Evolutionary conservation across 2,329 filamentous ascomycete species (phyloP).

Genomic region (Tolypocladium inflatum): DNA sequence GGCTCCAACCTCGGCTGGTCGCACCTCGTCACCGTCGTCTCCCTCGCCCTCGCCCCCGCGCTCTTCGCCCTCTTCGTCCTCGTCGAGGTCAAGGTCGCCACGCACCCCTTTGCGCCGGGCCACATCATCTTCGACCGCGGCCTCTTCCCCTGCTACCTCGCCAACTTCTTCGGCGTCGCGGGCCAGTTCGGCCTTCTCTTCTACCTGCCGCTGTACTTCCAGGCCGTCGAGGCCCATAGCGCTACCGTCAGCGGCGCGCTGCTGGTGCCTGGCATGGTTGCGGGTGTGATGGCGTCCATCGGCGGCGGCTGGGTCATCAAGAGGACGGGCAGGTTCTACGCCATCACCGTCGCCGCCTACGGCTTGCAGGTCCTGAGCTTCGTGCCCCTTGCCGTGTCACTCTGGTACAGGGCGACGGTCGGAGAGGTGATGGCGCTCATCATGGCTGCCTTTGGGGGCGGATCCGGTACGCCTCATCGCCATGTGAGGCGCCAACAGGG

Average conservation of each 20-base stretch:
- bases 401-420: slow-evolving; percentile 1
- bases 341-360: slow-evolving; percentile 31
- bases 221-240: slow-evolving; percentile 56
- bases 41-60: slow-evolving; percentile 43
- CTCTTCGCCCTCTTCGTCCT: slow-evolving; percentile 59
- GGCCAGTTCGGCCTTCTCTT: slow-evolving; percentile 51
- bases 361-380: slow-evolving; percentile 41
- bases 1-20: slow-evolving; percentile 66
- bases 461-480: slow-evolving; percentile 19
- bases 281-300: slow-evolving; percentile 55
- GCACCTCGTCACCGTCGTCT: slow-evolving; percentile 44
- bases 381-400: slow-evolving; percentile 13
- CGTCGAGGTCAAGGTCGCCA: slow-evolving; percentile 58
- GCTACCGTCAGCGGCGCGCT: slow-evolving; percentile 56
- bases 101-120: slow-evolving; percentile 65
- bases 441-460: slow-evolving; percentile 31
- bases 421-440: slow-evolving; percentile 46
- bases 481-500: neutral
- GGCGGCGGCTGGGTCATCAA: slow-evolving; percentile 58
- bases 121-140: slow-evolving; percentile 61
- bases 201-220: slow-evolving; percentile 71
- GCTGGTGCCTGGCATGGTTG: slow-evolving; percentile 56
- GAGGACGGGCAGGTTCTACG: slow-evolving; percentile 59
- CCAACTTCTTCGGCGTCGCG: slow-evolving; percentile 63
- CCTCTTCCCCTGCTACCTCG: slow-evolving; percentile 57